Percentiles rank a stretch among this genome's conserved stretches.
These are phyloP conservation scores for Ophiostoma novo-ulmi DNA, from an alignment of 2,329 filamentous ascomycete species.

Conservation along the genomic window DNA sequence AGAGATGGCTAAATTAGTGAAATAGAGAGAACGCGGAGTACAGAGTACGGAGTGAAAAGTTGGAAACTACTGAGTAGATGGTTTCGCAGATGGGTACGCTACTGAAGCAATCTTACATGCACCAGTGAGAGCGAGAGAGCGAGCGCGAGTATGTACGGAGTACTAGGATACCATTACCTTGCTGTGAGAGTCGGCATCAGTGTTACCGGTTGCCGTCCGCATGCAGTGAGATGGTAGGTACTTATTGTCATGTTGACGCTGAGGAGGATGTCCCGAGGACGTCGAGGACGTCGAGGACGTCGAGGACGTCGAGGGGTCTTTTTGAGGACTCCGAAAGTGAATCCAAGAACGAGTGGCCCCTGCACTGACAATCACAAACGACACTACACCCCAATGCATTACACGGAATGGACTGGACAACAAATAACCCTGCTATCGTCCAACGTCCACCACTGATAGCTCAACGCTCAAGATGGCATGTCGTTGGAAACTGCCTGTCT, in stretches of 20 bases:
- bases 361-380: no score
- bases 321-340: no score
- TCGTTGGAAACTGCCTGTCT: neutral
- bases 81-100: no score
- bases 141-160: neutral
- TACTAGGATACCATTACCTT: neutral
- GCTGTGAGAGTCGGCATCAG: neutral
- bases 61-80: no score
- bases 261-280: neutral
- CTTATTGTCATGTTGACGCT: neutral
- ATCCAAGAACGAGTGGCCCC: no score
- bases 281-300: no score
- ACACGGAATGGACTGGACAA: no score
- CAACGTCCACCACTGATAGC: neutral
- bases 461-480: neutral
- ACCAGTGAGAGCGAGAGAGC: neutral
- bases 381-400: neutral
- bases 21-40: neutral
- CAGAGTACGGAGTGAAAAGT: neutral
- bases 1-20: neutral
- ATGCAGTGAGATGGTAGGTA: conserved; percentile 1
- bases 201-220: neutral
- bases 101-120: neutral
- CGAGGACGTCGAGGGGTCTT: neutral
- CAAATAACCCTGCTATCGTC: no score